phyloP scores from a whole-genome alignment of 2,329 filamentous ascomycete genomes.

The Onygenales sp. region DNA sequence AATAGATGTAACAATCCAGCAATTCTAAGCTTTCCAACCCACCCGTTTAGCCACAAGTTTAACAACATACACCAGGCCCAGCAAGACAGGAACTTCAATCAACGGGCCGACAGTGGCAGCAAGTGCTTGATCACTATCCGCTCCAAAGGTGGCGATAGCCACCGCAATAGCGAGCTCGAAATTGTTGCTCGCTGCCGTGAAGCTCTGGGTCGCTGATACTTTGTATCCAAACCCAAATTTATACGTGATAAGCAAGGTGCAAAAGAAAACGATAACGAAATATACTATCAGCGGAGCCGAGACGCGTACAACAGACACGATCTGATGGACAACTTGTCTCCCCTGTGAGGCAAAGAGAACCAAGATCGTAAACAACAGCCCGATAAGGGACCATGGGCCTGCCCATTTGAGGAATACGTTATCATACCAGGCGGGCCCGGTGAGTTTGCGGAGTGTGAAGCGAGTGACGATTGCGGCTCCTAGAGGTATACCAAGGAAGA shows the following conservation, averaged over 20 bases:
- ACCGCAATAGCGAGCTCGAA: constrained; percentile 89
- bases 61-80: constrained; percentile 67
- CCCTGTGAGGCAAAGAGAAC: constrained; percentile 81
- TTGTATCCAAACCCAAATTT: constrained; percentile 66
- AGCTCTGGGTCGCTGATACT: constrained; percentile 65
- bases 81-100: constrained; percentile 74
- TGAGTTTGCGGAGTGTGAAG: constrained; percentile 46
- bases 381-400: constrained; percentile 68
- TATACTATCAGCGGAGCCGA: constrained; percentile 74
- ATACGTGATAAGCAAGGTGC: constrained; percentile 53
- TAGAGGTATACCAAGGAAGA: constrained; percentile 77
- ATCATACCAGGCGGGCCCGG: constrained; percentile 55
- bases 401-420: constrained; percentile 58
- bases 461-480: constrained; percentile 71
- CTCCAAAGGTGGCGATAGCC: constrained; percentile 69
- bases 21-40: constrained; percentile 18
- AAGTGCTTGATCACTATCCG: constrained; percentile 67
- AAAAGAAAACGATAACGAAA: constrained; percentile 64
- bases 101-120: constrained; percentile 76
- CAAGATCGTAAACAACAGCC: constrained; percentile 77
- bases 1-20: no score
- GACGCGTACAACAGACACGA: constrained; percentile 72
- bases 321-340: constrained; percentile 65
- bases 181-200: constrained; percentile 86
- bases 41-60: constrained; percentile 36